Percentiles rank a stretch among this genome's conserved stretches.
Evolutionary conservation across 805 yeast species (phyloP).

Genomic region (Saccharomycopsis sp.): DNA sequence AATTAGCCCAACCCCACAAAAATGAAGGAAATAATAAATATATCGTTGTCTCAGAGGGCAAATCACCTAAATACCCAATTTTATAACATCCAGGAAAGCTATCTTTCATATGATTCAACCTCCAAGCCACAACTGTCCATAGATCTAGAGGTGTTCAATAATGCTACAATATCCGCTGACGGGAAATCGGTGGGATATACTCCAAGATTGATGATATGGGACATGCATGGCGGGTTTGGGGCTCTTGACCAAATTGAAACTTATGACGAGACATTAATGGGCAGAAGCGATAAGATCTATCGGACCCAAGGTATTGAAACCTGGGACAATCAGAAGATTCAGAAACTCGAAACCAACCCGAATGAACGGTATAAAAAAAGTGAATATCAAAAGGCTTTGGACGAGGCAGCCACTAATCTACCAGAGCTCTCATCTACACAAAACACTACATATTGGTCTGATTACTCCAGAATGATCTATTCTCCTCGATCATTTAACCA

Average conservation of each 20-base stretch:
- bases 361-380: slow-evolving; percentile 39
- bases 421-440: slow-evolving; percentile 26
- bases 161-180: slow-evolving; percentile 33
- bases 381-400: slow-evolving; percentile 60
- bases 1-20: not conserved
- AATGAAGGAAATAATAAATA: slow-evolving; percentile 71
- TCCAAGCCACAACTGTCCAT: slow-evolving; percentile 24
- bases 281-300: slow-evolving; percentile 32
- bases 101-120: slow-evolving; percentile 42
- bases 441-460: slow-evolving; percentile 70
- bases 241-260: slow-evolving; percentile 52
- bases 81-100: slow-evolving; percentile 71
- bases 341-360: slow-evolving; percentile 28
- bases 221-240: slow-evolving; percentile 71
- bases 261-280: slow-evolving; percentile 31
- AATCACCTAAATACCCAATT: slow-evolving; percentile 76
- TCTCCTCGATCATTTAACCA: slow-evolving; percentile 53
- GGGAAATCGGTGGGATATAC: slow-evolving; percentile 51
- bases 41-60: slow-evolving; percentile 66
- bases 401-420: slow-evolving; percentile 32
- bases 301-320: slow-evolving; percentile 25
- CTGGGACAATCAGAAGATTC: slow-evolving; percentile 14
- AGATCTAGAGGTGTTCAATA: slow-evolving; percentile 43
- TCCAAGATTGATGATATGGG: slow-evolving; percentile 85
- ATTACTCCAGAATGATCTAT: slow-evolving; percentile 61